Evolutionary conservation across 2,329 filamentous ascomycete species (phyloP).

Genomic region (Venturia aucupariae): DNA sequence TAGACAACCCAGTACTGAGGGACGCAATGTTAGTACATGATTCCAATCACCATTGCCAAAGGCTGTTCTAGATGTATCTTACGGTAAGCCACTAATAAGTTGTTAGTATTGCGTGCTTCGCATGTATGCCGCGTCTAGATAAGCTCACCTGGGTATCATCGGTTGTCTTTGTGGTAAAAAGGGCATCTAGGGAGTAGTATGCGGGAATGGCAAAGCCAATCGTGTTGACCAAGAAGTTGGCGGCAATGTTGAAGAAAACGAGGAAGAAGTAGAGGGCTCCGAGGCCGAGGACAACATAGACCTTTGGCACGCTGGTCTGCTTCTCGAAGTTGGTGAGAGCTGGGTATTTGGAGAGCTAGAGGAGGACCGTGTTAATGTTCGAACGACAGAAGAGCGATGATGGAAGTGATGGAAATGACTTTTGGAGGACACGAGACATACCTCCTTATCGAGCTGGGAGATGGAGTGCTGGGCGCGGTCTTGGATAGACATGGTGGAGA

Average conservation of each 20-base stretch:
- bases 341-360: slow-evolving; percentile 76
- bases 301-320: slow-evolving; percentile 74
- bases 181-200: slow-evolving; percentile 73
- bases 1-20: slow-evolving; percentile 77
- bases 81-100: slow-evolving; percentile 52
- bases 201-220: slow-evolving; percentile 74
- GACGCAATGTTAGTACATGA: slow-evolving; percentile 17
- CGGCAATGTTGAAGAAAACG: slow-evolving; percentile 85
- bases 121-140: neutral
- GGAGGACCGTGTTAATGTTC: neutral
- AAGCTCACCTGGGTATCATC: slow-evolving; percentile 72
- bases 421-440: slow-evolving; percentile 33
- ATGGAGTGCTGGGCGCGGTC: slow-evolving; percentile 70
- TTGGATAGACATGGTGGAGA: slow-evolving; percentile 59
- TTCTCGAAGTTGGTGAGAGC: slow-evolving; percentile 77
- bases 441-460: slow-evolving; percentile 74
- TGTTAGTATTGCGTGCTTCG: slow-evolving; percentile 11
- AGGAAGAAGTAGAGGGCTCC: slow-evolving; percentile 79
- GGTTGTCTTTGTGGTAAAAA: slow-evolving; percentile 61
- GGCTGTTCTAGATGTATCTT: slow-evolving; percentile 19
- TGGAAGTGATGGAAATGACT: neutral
- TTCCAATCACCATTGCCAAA: neutral
- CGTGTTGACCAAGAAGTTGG: slow-evolving; percentile 79
- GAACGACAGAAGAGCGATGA: neutral
- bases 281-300: slow-evolving; percentile 70